phyloP scores from a whole-genome alignment of 108 stramenopile species.

The Cyclotella distinguenda region DNA sequence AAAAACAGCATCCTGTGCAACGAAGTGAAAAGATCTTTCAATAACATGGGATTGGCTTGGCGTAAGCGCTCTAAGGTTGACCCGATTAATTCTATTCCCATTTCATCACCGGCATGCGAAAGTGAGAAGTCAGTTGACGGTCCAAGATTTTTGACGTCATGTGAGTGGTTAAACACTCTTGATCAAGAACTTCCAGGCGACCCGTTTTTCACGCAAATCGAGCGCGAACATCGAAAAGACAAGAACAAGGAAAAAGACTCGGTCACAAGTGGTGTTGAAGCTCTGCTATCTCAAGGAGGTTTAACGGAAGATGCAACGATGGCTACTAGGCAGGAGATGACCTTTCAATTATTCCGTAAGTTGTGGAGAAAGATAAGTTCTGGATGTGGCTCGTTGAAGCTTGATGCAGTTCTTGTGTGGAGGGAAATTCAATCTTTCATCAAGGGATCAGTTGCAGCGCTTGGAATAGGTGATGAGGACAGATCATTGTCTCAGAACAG shows the following conservation, averaged over 20 bases:
- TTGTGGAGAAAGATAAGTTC: conserved; percentile 41
- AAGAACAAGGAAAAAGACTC: conserved; percentile 39
- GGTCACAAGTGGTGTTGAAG: conserved; percentile 42
- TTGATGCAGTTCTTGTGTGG: conserved; percentile 40
- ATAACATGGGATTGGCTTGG: conserved; percentile 52
- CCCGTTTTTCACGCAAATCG: conserved; percentile 33
- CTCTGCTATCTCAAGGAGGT: conserved; percentile 19
- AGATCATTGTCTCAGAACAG: conserved; percentile 15
- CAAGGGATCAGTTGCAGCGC: conserved; percentile 38
- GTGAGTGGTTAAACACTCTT: conserved; percentile 45
- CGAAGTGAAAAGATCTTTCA: conserved; percentile 51
- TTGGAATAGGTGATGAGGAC: conserved; percentile 24
- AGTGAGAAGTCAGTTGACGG: neutral
- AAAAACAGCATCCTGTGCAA: conserved; percentile 44
- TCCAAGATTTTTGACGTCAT: conserved; percentile 42
- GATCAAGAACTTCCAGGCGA: conserved; percentile 43
- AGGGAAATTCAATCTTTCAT: conserved; percentile 48
- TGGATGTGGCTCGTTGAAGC: conserved; percentile 2
- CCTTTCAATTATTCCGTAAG: conserved; percentile 28
- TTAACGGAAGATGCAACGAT: neutral
- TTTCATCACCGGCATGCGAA: too few relatives aligned
- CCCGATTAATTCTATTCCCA: neutral
- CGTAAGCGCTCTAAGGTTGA: conserved; percentile 5
- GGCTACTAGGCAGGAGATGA: conserved; percentile 35
- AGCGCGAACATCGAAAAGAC: conserved; percentile 27